These are phyloP conservation scores for Alternaria hordeiaustralica DNA, from an alignment of 2,329 filamentous ascomycete genomes.

Conservation along the genomic window DNA sequence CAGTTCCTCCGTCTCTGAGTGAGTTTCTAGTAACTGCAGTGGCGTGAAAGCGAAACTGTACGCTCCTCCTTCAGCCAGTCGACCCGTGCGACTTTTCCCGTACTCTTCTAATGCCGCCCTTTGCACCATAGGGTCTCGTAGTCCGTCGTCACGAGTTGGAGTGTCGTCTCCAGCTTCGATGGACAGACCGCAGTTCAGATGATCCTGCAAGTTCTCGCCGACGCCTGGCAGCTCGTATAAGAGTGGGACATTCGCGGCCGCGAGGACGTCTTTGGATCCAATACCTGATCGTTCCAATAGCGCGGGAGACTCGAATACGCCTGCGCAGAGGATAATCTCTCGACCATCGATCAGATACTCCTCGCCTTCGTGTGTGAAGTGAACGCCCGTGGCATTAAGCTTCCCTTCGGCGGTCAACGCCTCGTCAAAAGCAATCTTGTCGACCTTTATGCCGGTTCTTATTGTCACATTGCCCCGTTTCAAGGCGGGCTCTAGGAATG, in stretches of 20 bases:
- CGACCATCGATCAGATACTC: conserved; percentile 8
- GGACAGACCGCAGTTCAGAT: conserved; percentile 39
- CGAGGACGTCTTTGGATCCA: conserved; percentile 57
- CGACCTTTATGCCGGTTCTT: conserved; percentile 19
- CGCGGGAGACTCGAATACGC: conserved; percentile 58
- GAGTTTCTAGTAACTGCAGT: conserved; percentile 23
- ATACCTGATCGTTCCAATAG: conserved; percentile 67
- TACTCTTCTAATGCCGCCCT: conserved; percentile 22
- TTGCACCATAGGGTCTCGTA: conserved; percentile 10
- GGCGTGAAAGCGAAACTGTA: conserved; percentile 30
- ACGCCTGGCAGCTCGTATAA: conserved; percentile 65
- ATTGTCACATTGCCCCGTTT: conserved; percentile 22
- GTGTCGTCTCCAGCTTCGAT: conserved; percentile 16
- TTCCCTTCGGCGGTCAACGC: conserved; percentile 9
- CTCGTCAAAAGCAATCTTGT: conserved; percentile 20
- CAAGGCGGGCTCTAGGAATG: conserved; percentile 25
- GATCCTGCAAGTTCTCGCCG: conserved; percentile 68
- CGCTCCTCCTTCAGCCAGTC: conserved; percentile 22
- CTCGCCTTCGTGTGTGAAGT: conserved; percentile 15
- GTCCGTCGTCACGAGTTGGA: conserved; percentile 16
- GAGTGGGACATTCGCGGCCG: conserved; percentile 57
- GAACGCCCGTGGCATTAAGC: conserved; percentile 18
- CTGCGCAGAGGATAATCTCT: conserved; percentile 47
- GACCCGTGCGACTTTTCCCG: conserved; percentile 19
- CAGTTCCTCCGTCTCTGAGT: conserved; percentile 18